phyloP scores from a whole-genome alignment of 345 rosid genomes.

The Pistacia integerrima region DNA sequence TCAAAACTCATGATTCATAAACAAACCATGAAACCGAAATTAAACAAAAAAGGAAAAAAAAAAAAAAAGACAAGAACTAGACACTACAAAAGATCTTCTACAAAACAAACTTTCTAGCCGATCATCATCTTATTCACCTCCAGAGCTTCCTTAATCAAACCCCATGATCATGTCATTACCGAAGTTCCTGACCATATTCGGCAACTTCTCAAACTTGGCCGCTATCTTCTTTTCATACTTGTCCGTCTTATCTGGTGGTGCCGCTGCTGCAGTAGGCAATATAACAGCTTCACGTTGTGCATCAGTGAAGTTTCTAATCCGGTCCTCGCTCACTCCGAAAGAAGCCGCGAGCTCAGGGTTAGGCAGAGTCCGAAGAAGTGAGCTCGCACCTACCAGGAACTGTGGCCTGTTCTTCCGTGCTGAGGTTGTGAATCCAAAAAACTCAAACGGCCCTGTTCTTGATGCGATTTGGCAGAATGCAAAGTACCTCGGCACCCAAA shows the following conservation, averaged over 20 bases:
- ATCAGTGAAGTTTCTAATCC: conserved; percentile 33
- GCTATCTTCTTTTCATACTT: conserved; percentile 10
- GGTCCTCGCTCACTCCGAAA: conserved; percentile 54
- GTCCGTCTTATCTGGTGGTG: conserved; percentile 40
- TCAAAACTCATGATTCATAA: neutral
- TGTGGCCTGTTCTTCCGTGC: conserved; percentile 76
- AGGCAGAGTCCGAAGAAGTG: conserved; percentile 46
- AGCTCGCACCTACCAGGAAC: conserved; percentile 70
- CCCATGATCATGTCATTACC: conserved; percentile 34
- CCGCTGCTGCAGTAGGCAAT: conserved; percentile 55
- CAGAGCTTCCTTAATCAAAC: conserved; percentile 16
- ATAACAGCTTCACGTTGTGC: conserved; percentile 68
- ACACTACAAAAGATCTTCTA: neutral
- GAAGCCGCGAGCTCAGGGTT: conserved; percentile 56
- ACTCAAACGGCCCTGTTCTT: conserved; percentile 55
- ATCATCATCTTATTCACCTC: neutral
- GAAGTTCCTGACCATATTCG: conserved; percentile 20
- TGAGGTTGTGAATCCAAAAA: conserved; percentile 89
- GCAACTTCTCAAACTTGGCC: conserved; percentile 6
- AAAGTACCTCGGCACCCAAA: conserved; percentile 82
- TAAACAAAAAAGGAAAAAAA: neutral
- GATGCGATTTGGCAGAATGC: conserved; percentile 89
- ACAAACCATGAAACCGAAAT: neutral
- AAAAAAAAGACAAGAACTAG: no score
- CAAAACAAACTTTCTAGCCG: neutral